These are phyloP conservation scores for Xylaria sp. DNA, from an alignment of 2,329 filamentous ascomycete species.

Conservation along the genomic window DNA sequence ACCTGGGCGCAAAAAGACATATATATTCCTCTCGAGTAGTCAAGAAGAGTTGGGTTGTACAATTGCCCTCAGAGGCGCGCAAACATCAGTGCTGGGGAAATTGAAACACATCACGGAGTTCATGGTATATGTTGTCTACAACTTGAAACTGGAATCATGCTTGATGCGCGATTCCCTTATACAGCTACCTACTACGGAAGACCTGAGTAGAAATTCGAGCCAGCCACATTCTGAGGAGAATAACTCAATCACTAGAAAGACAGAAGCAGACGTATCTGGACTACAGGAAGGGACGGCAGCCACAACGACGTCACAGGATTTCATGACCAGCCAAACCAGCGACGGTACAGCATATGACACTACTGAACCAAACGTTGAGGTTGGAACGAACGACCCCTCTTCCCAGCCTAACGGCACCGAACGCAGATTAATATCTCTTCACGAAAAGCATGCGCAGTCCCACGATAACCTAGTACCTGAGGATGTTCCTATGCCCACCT, in stretches of 20 bases:
- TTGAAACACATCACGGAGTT: constrained; percentile 97
- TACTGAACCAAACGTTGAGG: constrained; percentile 5
- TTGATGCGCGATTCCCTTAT: constrained; percentile 94
- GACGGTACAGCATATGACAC: constrained; percentile 39
- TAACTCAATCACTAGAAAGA: constrained; percentile 50
- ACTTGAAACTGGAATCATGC: constrained; percentile 93
- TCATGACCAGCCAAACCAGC: constrained; percentile 41
- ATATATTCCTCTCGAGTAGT: constrained; percentile 93
- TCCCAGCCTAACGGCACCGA: constrained; percentile 23
- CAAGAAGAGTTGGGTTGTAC: constrained; percentile 92
- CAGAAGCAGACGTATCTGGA: constrained; percentile 30
- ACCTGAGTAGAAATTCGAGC: constrained; percentile 55
- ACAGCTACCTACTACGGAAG: constrained; percentile 75
- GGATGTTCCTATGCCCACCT: constrained; percentile 86
- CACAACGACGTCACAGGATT: constrained; percentile 40
- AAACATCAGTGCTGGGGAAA: constrained; percentile 74
- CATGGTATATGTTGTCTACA: constrained; percentile 99
- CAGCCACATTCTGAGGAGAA: constrained; percentile 53
- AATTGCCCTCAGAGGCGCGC: constrained; percentile 87
- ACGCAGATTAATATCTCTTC: constrained; percentile 53
- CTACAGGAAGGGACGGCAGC: constrained; percentile 41
- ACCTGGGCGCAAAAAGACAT: constrained; percentile 85
- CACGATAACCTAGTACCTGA: constrained; percentile 73
- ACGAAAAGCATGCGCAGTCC: constrained; percentile 58
- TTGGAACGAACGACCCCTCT: constrained; percentile 34